Conservation (phyloP, 2,329 filamentous ascomycete genomes). For the Colletotrichum sp. region DNA sequence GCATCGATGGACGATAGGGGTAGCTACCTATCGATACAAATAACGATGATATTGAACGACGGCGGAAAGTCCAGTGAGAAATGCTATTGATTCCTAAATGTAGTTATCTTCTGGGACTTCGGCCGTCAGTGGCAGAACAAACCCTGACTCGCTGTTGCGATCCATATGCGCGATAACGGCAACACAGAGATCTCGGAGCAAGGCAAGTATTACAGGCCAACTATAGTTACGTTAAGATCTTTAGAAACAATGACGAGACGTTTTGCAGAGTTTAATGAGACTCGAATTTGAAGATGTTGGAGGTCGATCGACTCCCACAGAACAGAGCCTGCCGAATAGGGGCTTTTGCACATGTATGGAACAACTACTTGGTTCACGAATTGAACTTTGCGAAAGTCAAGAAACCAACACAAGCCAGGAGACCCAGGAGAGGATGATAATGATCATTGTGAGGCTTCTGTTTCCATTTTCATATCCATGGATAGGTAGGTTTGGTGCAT, state of each 20-base stretch:
- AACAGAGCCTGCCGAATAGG: background rate
- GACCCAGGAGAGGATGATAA: background rate
- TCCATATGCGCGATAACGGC: background rate
- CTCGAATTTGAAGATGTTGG: background rate
- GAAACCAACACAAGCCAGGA: background rate
- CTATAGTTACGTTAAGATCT: fast-evolving
- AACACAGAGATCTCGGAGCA: background rate
- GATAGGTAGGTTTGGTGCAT: background rate
- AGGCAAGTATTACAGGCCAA: background rate
- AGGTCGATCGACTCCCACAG: too few species aligned
- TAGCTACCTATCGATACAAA: too few species aligned
- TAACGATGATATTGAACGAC: too few species aligned
- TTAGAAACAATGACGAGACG: background rate
- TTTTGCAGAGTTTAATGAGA: background rate
- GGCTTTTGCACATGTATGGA: background rate
- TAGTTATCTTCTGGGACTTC: too few species aligned
- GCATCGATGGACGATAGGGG: too few species aligned
- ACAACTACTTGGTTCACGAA: background rate
- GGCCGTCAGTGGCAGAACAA: background rate
- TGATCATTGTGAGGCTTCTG: background rate
- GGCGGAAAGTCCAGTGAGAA: too few species aligned
- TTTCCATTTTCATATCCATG: background rate
- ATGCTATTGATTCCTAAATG: too few species aligned
- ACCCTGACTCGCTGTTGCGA: background rate
- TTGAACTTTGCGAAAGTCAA: background rate